Base-by-base conservation (phyloP, 176 grass and related monocot species). In the Rhipidocladum racemiflorum region DNA sequence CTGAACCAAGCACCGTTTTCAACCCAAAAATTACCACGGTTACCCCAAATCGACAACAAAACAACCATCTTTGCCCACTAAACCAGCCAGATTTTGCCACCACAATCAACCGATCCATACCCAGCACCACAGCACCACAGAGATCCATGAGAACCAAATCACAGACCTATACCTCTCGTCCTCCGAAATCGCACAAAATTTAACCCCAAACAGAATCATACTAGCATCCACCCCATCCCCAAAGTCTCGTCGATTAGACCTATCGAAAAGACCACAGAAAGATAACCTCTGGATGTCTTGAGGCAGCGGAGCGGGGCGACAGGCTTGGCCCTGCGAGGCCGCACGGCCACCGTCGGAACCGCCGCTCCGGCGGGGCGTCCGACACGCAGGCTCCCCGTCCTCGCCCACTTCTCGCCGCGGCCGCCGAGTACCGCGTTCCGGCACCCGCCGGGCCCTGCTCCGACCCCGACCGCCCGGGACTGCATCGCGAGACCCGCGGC, bases 201-300 rank as follows among this genome's bases (percentile, higher is more conserved):
- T 18, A 27, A 64, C 27, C 59, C 57, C 2, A 18, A 56, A 55
- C 3, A 28, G 10, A 28, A 56, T 18, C 4, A n/a, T 9, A 17
- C 7, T 46, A 44, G 34, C 78, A 63, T 17, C 27, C 12, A n/a
- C 20, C 20, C 70, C 13, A 15, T n/a, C 17, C 71, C 61, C 6
- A 3, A 29, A 44, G 13, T 17, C 9, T 5, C 36, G 0, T 46
- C 38, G 15, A 28, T 40, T 75, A 10, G 24, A 32, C 29, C 15
- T 42, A 32, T 3, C 36, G 28, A 62, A 16, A 63, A 64, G 29
- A 9, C 5, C 5, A 51, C 1, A 30, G 57, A 28, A 9, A 5
- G 54, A 3, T 51, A 77, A 94, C 92, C 92, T 78, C 56, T 36
- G 13, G 80, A 81, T 71, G 82, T 74, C 68, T 66, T 86, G 42